Evolutionary conservation across 2,329 filamentous ascomycete genomes (phyloP).

Genomic region (Fusarium papillatum): DNA sequence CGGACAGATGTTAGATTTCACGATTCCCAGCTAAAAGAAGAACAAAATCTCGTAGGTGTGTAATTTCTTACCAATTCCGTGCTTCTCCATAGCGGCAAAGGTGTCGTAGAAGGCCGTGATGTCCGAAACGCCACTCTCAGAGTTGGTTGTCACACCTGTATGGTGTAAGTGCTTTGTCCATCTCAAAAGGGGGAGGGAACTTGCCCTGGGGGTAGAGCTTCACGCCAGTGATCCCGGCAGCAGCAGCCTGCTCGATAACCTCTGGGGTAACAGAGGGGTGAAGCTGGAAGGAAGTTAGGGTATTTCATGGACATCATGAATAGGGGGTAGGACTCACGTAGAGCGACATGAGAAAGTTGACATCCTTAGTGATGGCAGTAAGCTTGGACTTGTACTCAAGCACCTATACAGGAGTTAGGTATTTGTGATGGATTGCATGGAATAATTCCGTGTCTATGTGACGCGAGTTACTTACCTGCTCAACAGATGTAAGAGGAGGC

Average conservation of each 20-base stretch:
- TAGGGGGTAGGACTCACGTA: constrained; percentile 57
- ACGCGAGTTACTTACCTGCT: constrained; percentile 23
- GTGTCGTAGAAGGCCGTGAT: constrained; percentile 81
- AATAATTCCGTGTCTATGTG: not conserved
- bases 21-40: no score
- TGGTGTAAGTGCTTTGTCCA: constrained; percentile 23
- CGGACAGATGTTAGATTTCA: not conserved
- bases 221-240: constrained; percentile 78
- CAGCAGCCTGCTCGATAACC: constrained; percentile 79
- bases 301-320: not conserved
- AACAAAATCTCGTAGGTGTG: no score
- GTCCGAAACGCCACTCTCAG: constrained; percentile 76
- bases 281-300: constrained; percentile 48
- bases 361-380: constrained; percentile 69
- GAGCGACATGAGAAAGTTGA: constrained; percentile 82
- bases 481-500: constrained; percentile 35
- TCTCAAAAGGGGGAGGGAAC: not conserved
- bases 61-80: constrained; percentile 66
- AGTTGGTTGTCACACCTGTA: constrained; percentile 74
- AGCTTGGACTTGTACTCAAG: constrained; percentile 76
- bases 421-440: not conserved
- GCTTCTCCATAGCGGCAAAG: constrained; percentile 90
- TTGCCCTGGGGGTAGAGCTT: constrained; percentile 75
- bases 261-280: constrained; percentile 76
- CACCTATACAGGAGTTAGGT: constrained; percentile 54